phyloP scores from a whole-genome alignment of 2,329 filamentous ascomycete genomes.

The Trichoderma atroviride region DNA sequence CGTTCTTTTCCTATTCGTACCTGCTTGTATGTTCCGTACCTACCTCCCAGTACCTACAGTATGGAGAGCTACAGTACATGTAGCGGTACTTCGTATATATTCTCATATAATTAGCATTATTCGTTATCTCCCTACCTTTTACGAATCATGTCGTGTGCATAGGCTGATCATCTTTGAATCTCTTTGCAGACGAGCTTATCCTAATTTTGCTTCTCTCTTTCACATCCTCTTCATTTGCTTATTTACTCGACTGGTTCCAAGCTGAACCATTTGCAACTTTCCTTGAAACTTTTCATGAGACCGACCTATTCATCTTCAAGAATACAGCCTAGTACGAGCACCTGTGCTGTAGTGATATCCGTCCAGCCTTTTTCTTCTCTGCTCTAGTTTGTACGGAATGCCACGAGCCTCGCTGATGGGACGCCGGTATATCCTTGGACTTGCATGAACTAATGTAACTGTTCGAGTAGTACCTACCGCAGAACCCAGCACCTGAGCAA shows the following conservation, averaged over 20 bases:
- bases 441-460: constrained; percentile 26
- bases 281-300: background rate
- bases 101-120: constrained; percentile 3
- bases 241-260: constrained; percentile 16
- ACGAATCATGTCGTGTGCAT: constrained; percentile 14
- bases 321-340: background rate
- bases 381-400: constrained; percentile 8
- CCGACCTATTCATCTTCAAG: background rate
- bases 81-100: background rate
- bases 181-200: constrained; percentile 13
- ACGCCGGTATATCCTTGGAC: constrained; percentile 22
- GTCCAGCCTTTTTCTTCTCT: background rate
- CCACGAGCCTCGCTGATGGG: constrained; percentile 16
- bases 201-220: background rate
- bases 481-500: constrained; percentile 13
- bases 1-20: background rate
- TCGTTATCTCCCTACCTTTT: constrained; percentile 10
- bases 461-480: constrained; percentile 15
- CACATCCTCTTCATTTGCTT: constrained; percentile 11
- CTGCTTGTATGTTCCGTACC: background rate
- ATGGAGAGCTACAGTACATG: background rate
- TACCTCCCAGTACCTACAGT: background rate
- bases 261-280: background rate
- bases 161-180: constrained; percentile 18
- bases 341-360: constrained; percentile 3